Base-by-base conservation (phyloP, 371 early-diverging fungal species). In the Apophysomyces trapeziformis region DNA sequence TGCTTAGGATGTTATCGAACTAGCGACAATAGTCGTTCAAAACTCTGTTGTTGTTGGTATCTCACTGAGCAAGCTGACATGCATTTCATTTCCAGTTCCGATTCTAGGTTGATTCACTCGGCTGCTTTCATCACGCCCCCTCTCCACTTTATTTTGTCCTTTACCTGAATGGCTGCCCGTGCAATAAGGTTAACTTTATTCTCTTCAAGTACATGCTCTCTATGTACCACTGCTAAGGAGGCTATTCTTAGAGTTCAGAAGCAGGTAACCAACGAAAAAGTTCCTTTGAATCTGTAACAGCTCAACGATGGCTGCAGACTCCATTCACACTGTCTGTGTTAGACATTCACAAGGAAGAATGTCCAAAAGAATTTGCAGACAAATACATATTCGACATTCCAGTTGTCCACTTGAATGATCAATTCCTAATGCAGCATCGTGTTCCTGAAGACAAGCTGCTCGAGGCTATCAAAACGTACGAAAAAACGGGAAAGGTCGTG, bases 351-450 rank as follows among this genome's bases (percentile, higher is more conserved):
- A 66, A 68, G 32, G 65, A 75, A n/a, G 84, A 79, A 58, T 83
- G 84, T 43, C 84, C 84, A 26, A 80, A 76, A 61, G 81, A 83
- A 16, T 74, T 79, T 18, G 61, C 74, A 4, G 81, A 83, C 14
- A 77, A 79, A 69, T 83, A 83, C 64, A 72, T 83, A 21, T 83
- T 80, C 61, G 81, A 83, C 58, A 70, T 80, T 32, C 84, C 84
- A 12, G 84, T 83, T 35, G 68, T 80, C 5, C 84, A 83, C 63
- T 32, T 83, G 58, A 80, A 80, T n/a, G 75, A 73, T 56, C 64
- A 79, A 38, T 83, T 83, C 61, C 58, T 83, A n/a, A 73, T 77
- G 65, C 74, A 76, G 57, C 84, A 83, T 67, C 66, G 79, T 38
- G 75, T 83, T n/a, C 66, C 68, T 38, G 79, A 83, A 63, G 78